phyloP scores from a whole-genome alignment of 2,329 filamentous ascomycete species.

The Calonectria leucothoes region DNA sequence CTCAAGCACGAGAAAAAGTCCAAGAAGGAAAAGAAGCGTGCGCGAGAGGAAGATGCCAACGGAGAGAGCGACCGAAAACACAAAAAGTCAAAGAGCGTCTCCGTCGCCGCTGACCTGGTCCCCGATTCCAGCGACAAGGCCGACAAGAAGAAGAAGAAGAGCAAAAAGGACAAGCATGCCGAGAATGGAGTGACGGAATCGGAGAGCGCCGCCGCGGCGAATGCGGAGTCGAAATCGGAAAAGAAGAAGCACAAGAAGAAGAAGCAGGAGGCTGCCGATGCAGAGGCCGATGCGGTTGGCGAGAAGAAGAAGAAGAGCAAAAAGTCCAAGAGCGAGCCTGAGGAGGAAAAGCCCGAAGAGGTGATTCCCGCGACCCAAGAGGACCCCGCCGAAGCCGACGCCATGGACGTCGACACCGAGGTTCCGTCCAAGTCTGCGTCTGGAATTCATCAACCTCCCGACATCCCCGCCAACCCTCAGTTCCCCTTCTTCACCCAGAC shows the following conservation, averaged over 20 bases:
- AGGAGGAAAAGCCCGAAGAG: constrained; percentile 37
- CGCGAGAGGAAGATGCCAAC: constrained; percentile 55
- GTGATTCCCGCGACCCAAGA: constrained; percentile 18
- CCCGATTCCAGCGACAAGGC: constrained; percentile 46
- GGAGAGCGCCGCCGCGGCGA: constrained; percentile 18
- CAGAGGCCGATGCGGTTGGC: constrained; percentile 24
- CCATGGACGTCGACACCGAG: constrained; percentile 55
- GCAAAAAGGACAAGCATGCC: constrained; percentile 42
- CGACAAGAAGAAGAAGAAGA: constrained; percentile 48
- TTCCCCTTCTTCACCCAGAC: constrained; percentile 85
- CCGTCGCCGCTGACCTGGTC: constrained; percentile 30
- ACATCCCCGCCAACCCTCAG: constrained; percentile 54
- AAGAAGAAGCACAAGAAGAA: constrained; percentile 48
- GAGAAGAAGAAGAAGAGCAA: constrained; percentile 48
- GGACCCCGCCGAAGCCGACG: constrained; percentile 42
- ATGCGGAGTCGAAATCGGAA: constrained; percentile 35
- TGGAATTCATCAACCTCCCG: constrained; percentile 51
- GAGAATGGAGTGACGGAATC: constrained; percentile 20
- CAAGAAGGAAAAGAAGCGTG: constrained; percentile 59
- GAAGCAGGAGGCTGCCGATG: constrained; percentile 38
- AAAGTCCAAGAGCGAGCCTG: constrained; percentile 45
- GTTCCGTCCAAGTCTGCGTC: constrained; percentile 41
- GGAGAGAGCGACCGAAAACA: constrained; percentile 58
- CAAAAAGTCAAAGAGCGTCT: constrained; percentile 63
- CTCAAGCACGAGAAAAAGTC: constrained; percentile 53